Percentiles rank a stretch among this genome's conserved stretches.
Evolutionary conservation across 2,329 filamentous ascomycete species (phyloP).

Genomic region (Pezicula carpinea): DNA sequence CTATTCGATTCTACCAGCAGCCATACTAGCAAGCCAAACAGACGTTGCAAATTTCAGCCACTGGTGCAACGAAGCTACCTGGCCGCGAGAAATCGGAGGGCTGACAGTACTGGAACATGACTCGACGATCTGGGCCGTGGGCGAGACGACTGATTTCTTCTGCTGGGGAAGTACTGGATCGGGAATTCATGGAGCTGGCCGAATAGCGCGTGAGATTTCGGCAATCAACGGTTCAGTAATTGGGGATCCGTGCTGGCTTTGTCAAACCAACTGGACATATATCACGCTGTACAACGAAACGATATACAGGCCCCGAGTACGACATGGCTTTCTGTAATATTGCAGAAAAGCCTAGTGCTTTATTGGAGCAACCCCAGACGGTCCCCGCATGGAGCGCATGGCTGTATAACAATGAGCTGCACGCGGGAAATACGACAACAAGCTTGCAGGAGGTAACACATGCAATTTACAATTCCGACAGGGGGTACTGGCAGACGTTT

Average conservation of each 20-base stretch:
- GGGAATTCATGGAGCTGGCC: slow-evolving; percentile 3
- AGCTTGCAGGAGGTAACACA: slow-evolving; percentile 22
- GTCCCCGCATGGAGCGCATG: neutral
- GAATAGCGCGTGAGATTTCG: neutral
- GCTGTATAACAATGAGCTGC: slow-evolving; percentile 1
- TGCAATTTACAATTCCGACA: slow-evolving; percentile 20
- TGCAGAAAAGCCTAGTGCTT: neutral
- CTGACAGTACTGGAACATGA: slow-evolving; percentile 10
- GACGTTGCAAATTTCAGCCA: slow-evolving; percentile 16
- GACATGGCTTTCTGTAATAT: neutral
- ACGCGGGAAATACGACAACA: slow-evolving; percentile 19
- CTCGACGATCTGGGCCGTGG: slow-evolving; percentile 15
- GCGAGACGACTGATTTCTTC: slow-evolving; percentile 7
- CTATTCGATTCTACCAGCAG: slow-evolving; percentile 16
- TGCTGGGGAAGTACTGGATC: slow-evolving; percentile 10
- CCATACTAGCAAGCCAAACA: slow-evolving; percentile 23
- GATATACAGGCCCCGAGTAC: neutral
- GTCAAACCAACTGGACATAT: neutral
- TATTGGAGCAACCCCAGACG: neutral
- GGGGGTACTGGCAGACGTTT: slow-evolving; percentile 23
- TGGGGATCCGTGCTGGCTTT: neutral
- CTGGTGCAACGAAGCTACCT: slow-evolving; percentile 20
- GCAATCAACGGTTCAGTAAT: neutral
- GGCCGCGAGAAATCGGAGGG: slow-evolving; percentile 13
- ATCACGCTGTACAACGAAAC: slow-evolving; percentile 1